Evolutionary conservation across 1,139 yeast species (phyloP).

Genomic region (Debaryomycetaceae sp.): DNA sequence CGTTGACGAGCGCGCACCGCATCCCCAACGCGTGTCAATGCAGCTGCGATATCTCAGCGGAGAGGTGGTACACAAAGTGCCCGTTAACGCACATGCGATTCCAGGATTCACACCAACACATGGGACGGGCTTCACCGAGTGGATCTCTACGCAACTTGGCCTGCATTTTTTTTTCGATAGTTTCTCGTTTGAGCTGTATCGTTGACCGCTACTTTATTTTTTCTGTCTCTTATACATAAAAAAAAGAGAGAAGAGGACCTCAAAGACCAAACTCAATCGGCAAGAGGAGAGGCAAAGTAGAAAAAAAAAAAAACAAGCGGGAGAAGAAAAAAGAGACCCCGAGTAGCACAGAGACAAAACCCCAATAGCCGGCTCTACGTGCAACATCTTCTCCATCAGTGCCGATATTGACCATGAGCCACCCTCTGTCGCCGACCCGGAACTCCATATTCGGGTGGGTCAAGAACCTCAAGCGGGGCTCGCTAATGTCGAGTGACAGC

Average conservation of each 20-base stretch:
- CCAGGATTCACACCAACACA: no score
- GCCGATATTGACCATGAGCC: conserved; percentile 25
- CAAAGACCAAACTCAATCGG: neutral
- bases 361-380: neutral
- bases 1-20: no score
- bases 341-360: conserved; percentile 1
- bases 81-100: no score
- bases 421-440: conserved; percentile 38
- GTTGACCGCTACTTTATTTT: no score
- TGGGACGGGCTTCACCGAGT: no score
- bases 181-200: no score
- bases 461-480: conserved; percentile 39
- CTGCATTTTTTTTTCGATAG: no score
- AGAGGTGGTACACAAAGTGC: no score
- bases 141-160: no score
- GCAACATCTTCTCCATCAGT: neutral
- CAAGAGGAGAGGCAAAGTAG: neutral
- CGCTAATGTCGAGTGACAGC: conserved; percentile 36
- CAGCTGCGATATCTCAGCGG: no score
- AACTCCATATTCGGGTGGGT: conserved; percentile 47
- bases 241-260: neutral
- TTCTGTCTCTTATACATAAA: no score
- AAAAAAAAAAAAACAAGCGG: conserved; percentile 1
- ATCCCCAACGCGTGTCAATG: no score
- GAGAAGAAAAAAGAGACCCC: conserved; percentile 1